These are phyloP conservation scores for Xerocomellus intermedius DNA, from an alignment of 768 basidiomycete species.

Conservation along the genomic window DNA sequence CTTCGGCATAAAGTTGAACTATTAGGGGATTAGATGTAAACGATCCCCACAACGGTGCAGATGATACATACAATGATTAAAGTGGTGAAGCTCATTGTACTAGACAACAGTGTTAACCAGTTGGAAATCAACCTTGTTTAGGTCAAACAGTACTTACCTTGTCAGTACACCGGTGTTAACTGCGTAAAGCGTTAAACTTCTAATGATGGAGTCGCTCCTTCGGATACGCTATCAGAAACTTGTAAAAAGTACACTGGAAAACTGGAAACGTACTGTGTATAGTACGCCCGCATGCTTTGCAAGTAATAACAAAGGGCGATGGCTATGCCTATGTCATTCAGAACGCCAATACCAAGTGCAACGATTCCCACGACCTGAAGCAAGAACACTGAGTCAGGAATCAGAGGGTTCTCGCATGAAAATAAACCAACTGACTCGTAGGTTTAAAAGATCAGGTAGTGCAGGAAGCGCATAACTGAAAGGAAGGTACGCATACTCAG, in stretches of 20 bases:
- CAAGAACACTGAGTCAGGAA: neutral
- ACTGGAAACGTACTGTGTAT: slow-evolving; percentile 36
- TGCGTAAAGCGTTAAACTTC: slow-evolving; percentile 55
- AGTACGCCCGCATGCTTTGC: slow-evolving; percentile 50
- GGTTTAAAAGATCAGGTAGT: slow-evolving; percentile 40
- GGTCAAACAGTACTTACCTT: slow-evolving; percentile 37
- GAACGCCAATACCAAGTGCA: slow-evolving; percentile 48
- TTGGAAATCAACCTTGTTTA: neutral
- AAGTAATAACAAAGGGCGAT: slow-evolving; percentile 53
- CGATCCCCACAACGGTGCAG: neutral
- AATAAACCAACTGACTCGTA: slow-evolving; percentile 41
- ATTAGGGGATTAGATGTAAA: neutral
- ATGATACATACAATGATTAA: slow-evolving; percentile 49
- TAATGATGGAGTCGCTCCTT: slow-evolving; percentile 59
- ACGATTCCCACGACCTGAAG: slow-evolving; percentile 45
- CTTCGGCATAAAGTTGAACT: slow-evolving; percentile 55
- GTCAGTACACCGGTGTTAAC: slow-evolving; percentile 63
- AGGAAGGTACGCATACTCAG: neutral
- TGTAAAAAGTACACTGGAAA: neutral
- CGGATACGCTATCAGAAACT: neutral
- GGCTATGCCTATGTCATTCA: slow-evolving; percentile 53
- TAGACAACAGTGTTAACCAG: slow-evolving; percentile 7
- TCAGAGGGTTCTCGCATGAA: neutral
- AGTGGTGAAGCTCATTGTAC: slow-evolving; percentile 42
- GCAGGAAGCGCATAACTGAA: slow-evolving; percentile 41